Evolutionary conservation across 208 protist species (phyloP), one percentile per base, ranked within the genome.

Genomic region (Trypanosoma melophagium): DNA sequence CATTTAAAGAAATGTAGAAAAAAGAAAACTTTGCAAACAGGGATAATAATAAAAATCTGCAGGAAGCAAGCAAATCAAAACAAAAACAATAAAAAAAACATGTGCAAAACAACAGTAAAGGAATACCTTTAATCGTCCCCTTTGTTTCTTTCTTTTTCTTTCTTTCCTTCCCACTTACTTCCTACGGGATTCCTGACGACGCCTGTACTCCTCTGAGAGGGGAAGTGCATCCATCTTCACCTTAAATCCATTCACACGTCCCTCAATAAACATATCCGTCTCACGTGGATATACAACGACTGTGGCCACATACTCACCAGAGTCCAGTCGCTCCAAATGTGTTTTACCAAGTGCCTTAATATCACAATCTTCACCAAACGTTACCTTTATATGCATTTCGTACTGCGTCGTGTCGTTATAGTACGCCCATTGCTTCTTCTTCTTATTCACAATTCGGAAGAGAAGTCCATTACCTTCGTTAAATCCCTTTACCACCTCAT

Each of bases 361-460:
- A 42, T 92, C 80, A 62, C 76, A 89, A 65, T 84, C 86, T 61
- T 82, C 71, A 69, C 78, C 69, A 76, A 94, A 92, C 51, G 72
- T 71, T 9, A 87, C 79, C 38, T 76, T 90, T 52, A 79, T 76
- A 42, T 79, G 75, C 89, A 95, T 95, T 41, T 78, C 71, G 66
- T 86, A 92, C 68, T 92, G 57, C 51, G 65, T 79, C 13, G 89
- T 93, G 78, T 95, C 89, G 77, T 95, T 95, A 77, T 93, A 95
- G 81, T 90, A 95, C n/a, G 84, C 86, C 89, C 89, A 95, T 66
- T 82, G 73, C 62, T 77, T 74, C 62, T 78, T 79, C 73, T 88
- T 88, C 38, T 74, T 89, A 79, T 92, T 81, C 38, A 93, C 84
- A 42, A 95, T 81, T 60, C 89, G 86, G 76, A 92, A 95, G 24